These are phyloP conservation scores for Lactuca saligna DNA, from an alignment of 129 eudicot genomes.

Conservation along the genomic window DNA sequence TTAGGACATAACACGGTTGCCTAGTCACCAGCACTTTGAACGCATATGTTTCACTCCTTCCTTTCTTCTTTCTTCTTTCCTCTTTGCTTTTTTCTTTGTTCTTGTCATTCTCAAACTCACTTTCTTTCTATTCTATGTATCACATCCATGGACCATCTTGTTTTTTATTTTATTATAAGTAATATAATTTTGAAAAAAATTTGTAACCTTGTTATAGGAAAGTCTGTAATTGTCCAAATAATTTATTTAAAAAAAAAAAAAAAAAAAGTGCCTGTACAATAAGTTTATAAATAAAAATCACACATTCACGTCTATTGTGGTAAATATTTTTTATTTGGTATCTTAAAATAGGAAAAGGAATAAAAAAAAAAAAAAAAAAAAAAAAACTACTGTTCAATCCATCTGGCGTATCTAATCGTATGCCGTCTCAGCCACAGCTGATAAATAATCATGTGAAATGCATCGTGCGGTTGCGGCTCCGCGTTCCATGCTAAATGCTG, in stretches of 20 bases:
- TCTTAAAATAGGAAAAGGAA: slow-evolving; percentile 1
- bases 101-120: too few relatives aligned
- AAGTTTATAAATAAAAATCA: not conserved
- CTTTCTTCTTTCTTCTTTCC: too few relatives aligned
- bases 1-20: too few relatives aligned
- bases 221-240: not conserved
- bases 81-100: too few relatives aligned
- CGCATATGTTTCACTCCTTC: too few relatives aligned
- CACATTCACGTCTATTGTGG: slow-evolving; percentile 8
- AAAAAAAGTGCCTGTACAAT: not conserved
- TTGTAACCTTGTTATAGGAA: too few relatives aligned
- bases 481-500: slow-evolving; percentile 78
- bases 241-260: too few relatives aligned
- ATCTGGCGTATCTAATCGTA: slow-evolving; percentile 70
- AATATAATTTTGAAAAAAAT: too few relatives aligned
- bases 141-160: too few relatives aligned
- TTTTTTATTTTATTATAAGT: too few relatives aligned
- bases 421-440: slow-evolving; percentile 95
- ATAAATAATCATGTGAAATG: slow-evolving; percentile 91
- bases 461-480: slow-evolving; percentile 77
- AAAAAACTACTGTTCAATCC: slow-evolving; percentile 24
- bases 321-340: slow-evolving; percentile 2
- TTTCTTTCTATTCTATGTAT: too few relatives aligned
- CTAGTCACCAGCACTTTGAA: too few relatives aligned
- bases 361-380: not conserved